A percentile compares a stretch with the other conserved stretches of the same genome.
These are phyloP conservation scores for Tuber brumale DNA, from an alignment of 495 filamentous ascomycete species.

Conservation along the genomic window DNA sequence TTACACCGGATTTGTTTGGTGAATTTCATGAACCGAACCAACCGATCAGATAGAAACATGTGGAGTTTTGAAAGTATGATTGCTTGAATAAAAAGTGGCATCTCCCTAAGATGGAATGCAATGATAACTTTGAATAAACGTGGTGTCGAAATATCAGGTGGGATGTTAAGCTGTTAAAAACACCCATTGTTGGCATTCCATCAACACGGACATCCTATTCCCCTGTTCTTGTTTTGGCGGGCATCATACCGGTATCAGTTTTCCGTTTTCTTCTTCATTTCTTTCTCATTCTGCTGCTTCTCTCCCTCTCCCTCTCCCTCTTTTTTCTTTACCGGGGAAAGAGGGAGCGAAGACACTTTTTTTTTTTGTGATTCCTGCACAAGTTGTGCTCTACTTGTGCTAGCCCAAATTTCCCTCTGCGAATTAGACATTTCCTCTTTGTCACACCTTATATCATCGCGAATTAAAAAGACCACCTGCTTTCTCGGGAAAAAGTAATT, in stretches of 20 bases:
- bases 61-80: neutral
- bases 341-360: neutral
- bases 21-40: neutral
- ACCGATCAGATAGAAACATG: neutral
- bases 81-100: neutral
- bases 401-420: neutral
- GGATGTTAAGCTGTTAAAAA: neutral
- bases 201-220: neutral
- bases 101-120: neutral
- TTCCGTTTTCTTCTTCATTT: neutral
- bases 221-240: neutral
- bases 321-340: neutral
- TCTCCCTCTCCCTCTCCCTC: neutral
- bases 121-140: neutral
- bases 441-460: neutral
- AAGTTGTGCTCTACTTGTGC: neutral
- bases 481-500: conserved; percentile 2
- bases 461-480: neutral
- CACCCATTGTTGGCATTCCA: neutral
- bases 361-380: conserved; percentile 6
- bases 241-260: neutral
- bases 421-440: conserved; percentile 2
- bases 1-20: neutral
- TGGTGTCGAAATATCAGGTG: neutral
- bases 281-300: neutral